Base-by-base conservation (phyloP, 2,329 filamentous ascomycete species). In the Truncatella angustata region DNA sequence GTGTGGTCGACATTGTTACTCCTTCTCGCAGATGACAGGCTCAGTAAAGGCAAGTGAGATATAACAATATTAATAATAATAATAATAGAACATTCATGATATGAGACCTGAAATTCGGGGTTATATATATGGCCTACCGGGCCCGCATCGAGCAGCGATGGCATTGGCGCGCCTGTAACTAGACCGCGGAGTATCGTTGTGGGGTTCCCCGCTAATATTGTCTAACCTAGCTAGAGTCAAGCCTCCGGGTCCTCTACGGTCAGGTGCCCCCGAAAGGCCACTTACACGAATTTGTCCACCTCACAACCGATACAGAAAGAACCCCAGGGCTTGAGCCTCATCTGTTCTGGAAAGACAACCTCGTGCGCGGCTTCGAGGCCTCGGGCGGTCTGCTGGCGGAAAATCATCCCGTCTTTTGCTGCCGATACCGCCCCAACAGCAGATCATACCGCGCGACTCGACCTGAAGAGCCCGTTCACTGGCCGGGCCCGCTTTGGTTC, bases 1-100 rank as follows among this genome's bases (percentile, higher is more conserved):
- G 91, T 43, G 84, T 88, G 9, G 88, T 83, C 88, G 91, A 91
- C 36, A 12, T 50, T 32, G 7, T 32, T 32, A 7, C 28, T 9
- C 28, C 7, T 32, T 7, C 14, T 32, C 28, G 7, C 28, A 32
- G 28, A 32, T 32, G 10, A 6, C 36, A 39, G 36, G 36, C 6
- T 6, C 14, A n/a, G 36, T n/a, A 39, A 9, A 39, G n/a, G n/a
- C n/a, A n/a, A n/a, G n/a, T n/a, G n/a, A n/a, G n/a, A n/a, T n/a
- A n/a, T n/a, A n/a, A n/a, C n/a, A n/a, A n/a, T n/a, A n/a, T n/a
- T 34, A 34, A 9, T 9, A 34, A 34, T 34, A 34, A 34, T 9
- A 34, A n/a, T 34, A n/a, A 12, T 12, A n/a, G 18, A 20, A 11
- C 36, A 39, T 39, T 9, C 10, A 12, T 21, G 40, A 26, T 21